Percentiles rank a stretch among this genome's conserved stretches.
Conservation (phyloP, 148 eudicot genomes). For the Cornus suecica region DNA sequence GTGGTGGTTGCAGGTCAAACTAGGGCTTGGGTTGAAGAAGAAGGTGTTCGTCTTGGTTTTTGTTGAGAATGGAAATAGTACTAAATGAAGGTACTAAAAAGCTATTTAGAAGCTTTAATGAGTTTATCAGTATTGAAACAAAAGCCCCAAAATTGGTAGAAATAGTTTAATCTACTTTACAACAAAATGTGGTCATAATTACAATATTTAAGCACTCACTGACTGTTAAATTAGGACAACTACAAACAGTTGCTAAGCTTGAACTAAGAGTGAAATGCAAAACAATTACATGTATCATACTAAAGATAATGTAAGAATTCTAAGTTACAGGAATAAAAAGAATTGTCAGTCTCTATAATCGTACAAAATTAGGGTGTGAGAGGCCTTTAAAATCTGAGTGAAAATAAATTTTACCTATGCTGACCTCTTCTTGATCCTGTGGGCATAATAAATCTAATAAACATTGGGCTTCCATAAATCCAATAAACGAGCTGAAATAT, state of each 20-base stretch:
- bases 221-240: constrained; percentile 5
- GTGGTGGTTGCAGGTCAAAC: too few relatives aligned
- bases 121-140: too few relatives aligned
- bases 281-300: constrained; percentile 16
- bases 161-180: neutral
- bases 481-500: too few relatives aligned
- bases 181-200: constrained; percentile 10
- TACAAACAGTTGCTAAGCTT: constrained; percentile 20
- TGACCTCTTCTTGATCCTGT: constrained; percentile 43
- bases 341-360: constrained; percentile 28
- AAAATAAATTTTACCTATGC: constrained; percentile 20
- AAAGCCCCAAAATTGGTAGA: too few relatives aligned
- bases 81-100: neutral
- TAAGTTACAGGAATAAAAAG: constrained; percentile 22
- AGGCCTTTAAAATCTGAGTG: neutral
- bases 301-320: neutral
- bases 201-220: constrained; percentile 11
- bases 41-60: too few relatives aligned
- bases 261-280: constrained; percentile 5
- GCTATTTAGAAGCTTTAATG: neutral
- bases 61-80: too few relatives aligned
- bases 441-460: too few relatives aligned
- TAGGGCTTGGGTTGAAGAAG: too few relatives aligned
- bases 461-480: too few relatives aligned
- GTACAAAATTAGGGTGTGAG: constrained; percentile 30